Conservation (phyloP, 495 filamentous ascomycete genomes). For the Hypoxylon lienhwacheense region DNA sequence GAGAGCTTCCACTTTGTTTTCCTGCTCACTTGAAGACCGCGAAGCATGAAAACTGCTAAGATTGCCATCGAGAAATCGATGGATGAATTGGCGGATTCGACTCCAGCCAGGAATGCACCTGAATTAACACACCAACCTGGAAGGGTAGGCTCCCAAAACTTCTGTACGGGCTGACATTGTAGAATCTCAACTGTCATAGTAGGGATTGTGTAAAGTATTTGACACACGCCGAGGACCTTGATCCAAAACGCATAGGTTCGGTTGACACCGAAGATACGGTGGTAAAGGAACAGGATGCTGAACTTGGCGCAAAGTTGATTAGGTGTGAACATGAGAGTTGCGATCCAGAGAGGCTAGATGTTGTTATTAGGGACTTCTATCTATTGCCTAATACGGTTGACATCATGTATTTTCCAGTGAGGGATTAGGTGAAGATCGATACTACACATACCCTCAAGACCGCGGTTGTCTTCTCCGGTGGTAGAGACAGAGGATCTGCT, state of each 20-base stretch:
- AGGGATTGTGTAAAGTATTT: neutral
- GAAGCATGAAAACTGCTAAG: constrained; percentile 12
- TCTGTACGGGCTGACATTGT: constrained; percentile 4
- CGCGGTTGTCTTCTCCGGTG: no score
- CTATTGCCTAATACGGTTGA: no score
- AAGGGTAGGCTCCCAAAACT: neutral
- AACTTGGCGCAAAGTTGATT: constrained; percentile 13
- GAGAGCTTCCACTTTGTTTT: constrained; percentile 19
- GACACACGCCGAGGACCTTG: neutral
- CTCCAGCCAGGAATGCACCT: neutral
- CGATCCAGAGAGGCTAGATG: neutral
- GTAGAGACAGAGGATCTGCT: no score
- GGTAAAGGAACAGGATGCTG: constrained; percentile 22
- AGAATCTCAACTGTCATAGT: neutral
- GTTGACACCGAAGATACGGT: constrained; percentile 27
- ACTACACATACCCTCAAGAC: no score
- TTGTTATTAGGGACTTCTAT: neutral
- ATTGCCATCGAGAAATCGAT: constrained; percentile 27
- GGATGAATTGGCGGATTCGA: constrained; percentile 14
- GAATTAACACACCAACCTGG: neutral
- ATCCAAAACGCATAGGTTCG: constrained; percentile 10
- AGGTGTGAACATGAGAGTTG: neutral
- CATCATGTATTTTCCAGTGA: no score
- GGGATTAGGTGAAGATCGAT: no score
- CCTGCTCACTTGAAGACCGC: neutral